A percentile compares a stretch with the other conserved stretches of the same genome.
These are phyloP conservation scores for Camellia granthamiana DNA, from an alignment of 148 eudicot species.

Conservation along the genomic window DNA sequence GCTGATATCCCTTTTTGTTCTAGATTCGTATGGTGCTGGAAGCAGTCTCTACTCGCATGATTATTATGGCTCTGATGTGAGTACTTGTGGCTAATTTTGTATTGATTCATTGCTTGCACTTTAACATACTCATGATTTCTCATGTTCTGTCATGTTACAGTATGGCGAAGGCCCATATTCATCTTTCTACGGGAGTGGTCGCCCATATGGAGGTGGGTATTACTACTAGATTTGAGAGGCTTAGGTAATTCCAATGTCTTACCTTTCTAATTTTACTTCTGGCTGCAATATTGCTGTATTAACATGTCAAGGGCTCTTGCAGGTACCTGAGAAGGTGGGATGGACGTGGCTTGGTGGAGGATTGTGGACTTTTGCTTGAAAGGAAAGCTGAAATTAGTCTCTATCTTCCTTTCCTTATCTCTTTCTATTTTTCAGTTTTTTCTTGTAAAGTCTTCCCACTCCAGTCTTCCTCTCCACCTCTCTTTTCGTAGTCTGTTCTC, in stretches of 20 bases:
- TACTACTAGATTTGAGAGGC: constrained; percentile 39
- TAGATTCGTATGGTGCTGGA: constrained; percentile 52
- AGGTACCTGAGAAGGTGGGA: constrained; percentile 22
- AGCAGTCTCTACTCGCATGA: not conserved
- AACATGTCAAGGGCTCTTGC: constrained; percentile 7
- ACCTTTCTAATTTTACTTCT: not conserved
- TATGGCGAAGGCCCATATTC: constrained; percentile 55
- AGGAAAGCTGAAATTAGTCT: constrained; percentile 25
- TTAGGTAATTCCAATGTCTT: constrained; percentile 25
- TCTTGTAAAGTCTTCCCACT: not conserved
- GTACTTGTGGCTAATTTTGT: constrained; percentile 19
- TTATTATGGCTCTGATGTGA: constrained; percentile 35
- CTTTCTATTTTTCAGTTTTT: constrained; percentile 3
- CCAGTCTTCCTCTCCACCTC: not conserved
- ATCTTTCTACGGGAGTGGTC: constrained; percentile 49
- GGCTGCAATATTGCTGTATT: constrained; percentile 4
- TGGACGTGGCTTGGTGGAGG: constrained; percentile 12
- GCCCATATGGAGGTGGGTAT: constrained; percentile 63
- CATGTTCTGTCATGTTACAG: constrained; percentile 29
- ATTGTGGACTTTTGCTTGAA: constrained; percentile 15
- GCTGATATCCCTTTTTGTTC: constrained; percentile 4
- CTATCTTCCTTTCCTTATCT: constrained; percentile 8
- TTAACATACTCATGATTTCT: constrained; percentile 5
- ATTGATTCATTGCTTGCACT: not conserved
- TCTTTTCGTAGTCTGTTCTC: no score